phyloP scores from a whole-genome alignment of 2,329 filamentous ascomycete species.

The Leptographium procerum region DNA sequence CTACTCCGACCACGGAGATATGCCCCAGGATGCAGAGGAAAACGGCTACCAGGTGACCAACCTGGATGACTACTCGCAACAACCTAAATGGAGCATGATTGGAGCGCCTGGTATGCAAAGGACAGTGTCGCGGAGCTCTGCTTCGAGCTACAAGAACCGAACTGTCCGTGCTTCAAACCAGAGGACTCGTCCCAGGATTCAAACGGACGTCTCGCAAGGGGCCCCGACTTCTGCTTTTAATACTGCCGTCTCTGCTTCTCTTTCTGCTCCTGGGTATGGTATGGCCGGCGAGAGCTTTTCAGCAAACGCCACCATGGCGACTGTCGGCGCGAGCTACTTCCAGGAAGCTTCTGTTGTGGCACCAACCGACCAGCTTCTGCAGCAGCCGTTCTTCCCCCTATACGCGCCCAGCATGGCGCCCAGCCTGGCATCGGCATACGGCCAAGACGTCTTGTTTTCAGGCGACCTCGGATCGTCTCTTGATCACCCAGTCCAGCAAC shows the following conservation, averaged over 20 bases:
- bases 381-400: slow-evolving; percentile 40
- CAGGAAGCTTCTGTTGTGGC: slow-evolving; percentile 23
- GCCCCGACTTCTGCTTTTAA: slow-evolving; percentile 21
- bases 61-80: slow-evolving; percentile 1
- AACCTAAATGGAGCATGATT: slow-evolving; percentile 34
- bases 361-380: slow-evolving; percentile 26
- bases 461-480: slow-evolving; percentile 31
- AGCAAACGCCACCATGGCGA: not conserved
- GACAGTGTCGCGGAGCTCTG: slow-evolving; percentile 31
- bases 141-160: slow-evolving; percentile 32
- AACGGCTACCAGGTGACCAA: slow-evolving; percentile 24
- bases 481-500: slow-evolving; percentile 20
- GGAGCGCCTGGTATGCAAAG: slow-evolving; percentile 33
- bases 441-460: slow-evolving; percentile 32
- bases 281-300: slow-evolving; percentile 35
- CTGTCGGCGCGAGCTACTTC: slow-evolving; percentile 17
- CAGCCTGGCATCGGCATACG: slow-evolving; percentile 34
- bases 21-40: slow-evolving; percentile 40
- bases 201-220: slow-evolving; percentile 35
- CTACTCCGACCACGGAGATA: slow-evolving; percentile 38
- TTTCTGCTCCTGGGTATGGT: slow-evolving; percentile 25
- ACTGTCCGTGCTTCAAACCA: slow-evolving; percentile 29
- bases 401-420: too few species aligned
- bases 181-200: slow-evolving; percentile 31
- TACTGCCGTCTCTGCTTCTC: slow-evolving; percentile 19